Evolutionary conservation across 305 asterid genomes (phyloP).

Genomic region (Plantago coronopus): DNA sequence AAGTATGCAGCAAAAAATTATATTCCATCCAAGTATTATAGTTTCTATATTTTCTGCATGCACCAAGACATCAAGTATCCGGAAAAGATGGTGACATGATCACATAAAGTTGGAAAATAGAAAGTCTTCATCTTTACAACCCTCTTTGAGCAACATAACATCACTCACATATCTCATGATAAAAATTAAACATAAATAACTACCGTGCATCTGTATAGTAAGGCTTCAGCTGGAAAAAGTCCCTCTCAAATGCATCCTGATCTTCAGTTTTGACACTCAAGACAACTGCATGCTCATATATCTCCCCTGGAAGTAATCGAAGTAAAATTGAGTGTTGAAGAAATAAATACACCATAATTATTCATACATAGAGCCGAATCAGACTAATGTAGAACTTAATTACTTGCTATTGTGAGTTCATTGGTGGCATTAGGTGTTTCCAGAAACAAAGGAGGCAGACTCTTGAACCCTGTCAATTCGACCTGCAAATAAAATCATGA

Average conservation of each 20-base stretch:
- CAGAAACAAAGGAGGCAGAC: conserved; percentile 86
- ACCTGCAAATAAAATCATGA: conserved; percentile 47
- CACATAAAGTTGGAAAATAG: not conserved
- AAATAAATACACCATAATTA: not conserved
- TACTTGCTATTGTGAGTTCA: conserved; percentile 90
- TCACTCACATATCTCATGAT: not conserved
- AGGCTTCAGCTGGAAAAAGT: conserved; percentile 85
- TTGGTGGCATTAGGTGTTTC: conserved; percentile 60
- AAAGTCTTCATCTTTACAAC: not conserved
- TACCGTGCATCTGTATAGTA: conserved; percentile 88
- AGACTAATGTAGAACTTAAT: conserved; percentile 12
- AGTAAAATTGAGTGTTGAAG: not conserved
- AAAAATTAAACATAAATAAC: conserved; percentile 18
- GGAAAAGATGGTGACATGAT: not conserved
- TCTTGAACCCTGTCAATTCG: conserved; percentile 56
- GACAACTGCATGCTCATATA: conserved; percentile 90
- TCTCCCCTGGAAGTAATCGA: conserved; percentile 57
- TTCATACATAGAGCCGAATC: not conserved
- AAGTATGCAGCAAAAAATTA: no score
- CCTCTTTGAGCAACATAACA: not conserved
- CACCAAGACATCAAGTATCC: not conserved
- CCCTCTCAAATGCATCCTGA: conserved; percentile 90
- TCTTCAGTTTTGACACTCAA: conserved; percentile 89
- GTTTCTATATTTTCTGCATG: not conserved
- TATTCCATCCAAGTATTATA: not conserved